These are phyloP conservation scores for Auricularia sp. DNA, from an alignment of 768 basidiomycete species.

Conservation along the genomic window DNA sequence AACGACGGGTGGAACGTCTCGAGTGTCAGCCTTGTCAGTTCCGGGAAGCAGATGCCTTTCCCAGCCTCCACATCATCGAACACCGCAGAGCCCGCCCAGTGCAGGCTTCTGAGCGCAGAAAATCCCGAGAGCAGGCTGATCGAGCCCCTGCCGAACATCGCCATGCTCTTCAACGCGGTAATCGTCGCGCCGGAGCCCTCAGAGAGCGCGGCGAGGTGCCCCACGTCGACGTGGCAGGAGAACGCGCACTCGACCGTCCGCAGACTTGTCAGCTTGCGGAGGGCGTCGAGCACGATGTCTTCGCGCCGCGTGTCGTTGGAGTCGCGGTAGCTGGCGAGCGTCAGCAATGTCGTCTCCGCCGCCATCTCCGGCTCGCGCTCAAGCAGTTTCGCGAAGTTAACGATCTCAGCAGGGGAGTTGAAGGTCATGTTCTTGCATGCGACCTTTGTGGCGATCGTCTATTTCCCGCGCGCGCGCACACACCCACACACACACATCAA, in stretches of 20 bases:
- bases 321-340: too few relatives aligned
- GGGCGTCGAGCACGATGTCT: background rate
- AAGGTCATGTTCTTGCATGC: background rate
- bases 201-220: background rate
- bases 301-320: too few relatives aligned
- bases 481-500: too few relatives aligned
- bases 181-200: background rate
- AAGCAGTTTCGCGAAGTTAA: background rate
- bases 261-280: background rate
- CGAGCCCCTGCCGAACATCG: background rate
- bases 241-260: background rate
- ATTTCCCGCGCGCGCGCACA: too few relatives aligned
- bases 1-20: background rate
- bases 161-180: background rate
- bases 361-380: background rate
- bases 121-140: background rate
- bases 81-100: background rate
- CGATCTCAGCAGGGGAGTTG: background rate
- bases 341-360: background rate
- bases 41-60: background rate
- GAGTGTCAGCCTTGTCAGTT: background rate
- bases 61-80: background rate
- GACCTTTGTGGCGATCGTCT: background rate
- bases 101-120: background rate
- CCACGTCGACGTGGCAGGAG: background rate